Percentiles rank a stretch among this genome's conserved stretches.
Conservation (phyloP, 495 filamentous ascomycete species). For the Lichina pygmaea region DNA sequence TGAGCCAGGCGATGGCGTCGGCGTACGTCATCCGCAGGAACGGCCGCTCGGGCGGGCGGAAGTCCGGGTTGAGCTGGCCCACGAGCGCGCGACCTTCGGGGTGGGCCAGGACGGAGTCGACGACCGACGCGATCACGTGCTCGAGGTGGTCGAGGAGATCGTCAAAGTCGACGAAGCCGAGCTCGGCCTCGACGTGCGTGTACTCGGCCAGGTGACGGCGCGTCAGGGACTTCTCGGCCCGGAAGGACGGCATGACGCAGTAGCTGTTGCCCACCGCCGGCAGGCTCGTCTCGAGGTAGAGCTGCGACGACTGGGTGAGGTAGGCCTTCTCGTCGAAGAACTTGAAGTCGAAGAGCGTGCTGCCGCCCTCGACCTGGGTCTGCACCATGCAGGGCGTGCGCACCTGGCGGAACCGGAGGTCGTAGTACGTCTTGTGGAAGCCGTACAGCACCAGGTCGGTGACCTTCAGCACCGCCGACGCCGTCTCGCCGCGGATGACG, state of each 20-base stretch:
- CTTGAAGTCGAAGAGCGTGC: slow-evolving; percentile 76
- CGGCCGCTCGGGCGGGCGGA: slow-evolving; percentile 57
- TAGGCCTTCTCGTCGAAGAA: slow-evolving; percentile 92
- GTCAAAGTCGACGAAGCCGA: slow-evolving; percentile 86
- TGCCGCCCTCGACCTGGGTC: slow-evolving; percentile 90
- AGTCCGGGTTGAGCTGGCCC: slow-evolving; percentile 64
- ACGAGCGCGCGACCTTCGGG: slow-evolving; percentile 39
- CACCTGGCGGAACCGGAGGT: slow-evolving; percentile 58
- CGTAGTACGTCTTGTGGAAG: slow-evolving; percentile 59
- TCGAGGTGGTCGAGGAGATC: slow-evolving; percentile 85
- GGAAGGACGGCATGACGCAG: slow-evolving; percentile 96
- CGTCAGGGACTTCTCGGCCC: slow-evolving; percentile 85
- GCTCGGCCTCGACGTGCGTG: slow-evolving; percentile 87
- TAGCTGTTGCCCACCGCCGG: slow-evolving; percentile 82
- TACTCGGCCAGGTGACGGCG: slow-evolving; percentile 89
- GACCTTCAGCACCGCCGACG: slow-evolving; percentile 76
- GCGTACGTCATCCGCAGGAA: slow-evolving; percentile 90
- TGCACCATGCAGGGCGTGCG: slow-evolving; percentile 93
- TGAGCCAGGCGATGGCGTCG: slow-evolving; percentile 85
- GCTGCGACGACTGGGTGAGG: slow-evolving; percentile 88
- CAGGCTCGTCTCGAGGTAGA: slow-evolving; percentile 91
- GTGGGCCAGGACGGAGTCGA: slow-evolving; percentile 48
- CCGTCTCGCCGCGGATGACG: slow-evolving; percentile 66
- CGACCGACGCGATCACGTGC: slow-evolving; percentile 62
- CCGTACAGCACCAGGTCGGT: slow-evolving; percentile 62